A percentile compares a stretch with the other conserved stretches of the same genome.
phyloP scores from a whole-genome alignment of 129 eudicot genomes.

The Tanacetum coccineum region DNA sequence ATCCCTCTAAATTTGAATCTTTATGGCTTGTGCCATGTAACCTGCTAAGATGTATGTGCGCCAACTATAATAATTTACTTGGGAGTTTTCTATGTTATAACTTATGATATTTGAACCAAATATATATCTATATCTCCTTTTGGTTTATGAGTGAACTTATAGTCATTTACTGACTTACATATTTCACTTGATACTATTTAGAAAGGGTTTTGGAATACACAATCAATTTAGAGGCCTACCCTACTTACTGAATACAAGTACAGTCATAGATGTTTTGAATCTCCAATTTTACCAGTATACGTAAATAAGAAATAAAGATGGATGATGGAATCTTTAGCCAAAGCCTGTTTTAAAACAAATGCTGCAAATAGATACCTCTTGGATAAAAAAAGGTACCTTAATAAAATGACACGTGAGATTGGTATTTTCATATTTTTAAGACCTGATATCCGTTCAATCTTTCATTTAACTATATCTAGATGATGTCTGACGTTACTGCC shows the following conservation, averaged over 20 bases:
- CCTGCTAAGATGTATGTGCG: not conserved
- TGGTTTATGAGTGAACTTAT: not conserved
- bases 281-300: slow-evolving; percentile 9
- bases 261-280: too few species aligned
- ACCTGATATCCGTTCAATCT: not conserved
- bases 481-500: not conserved
- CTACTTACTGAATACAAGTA: too few species aligned
- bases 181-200: not conserved
- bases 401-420: slow-evolving; percentile 10
- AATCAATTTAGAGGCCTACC: too few species aligned
- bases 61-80: not conserved
- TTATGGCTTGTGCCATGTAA: not conserved
- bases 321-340: not conserved
- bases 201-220: slow-evolving; percentile 11
- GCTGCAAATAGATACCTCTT: not conserved
- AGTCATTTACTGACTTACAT: not conserved
- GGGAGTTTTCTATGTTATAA: not conserved
- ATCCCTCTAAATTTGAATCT: not conserved
- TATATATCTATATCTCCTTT: not conserved
- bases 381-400: not conserved
- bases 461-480: not conserved
- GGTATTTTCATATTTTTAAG: not conserved
- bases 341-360: not conserved
- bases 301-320: not conserved
- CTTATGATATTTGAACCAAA: slow-evolving; percentile 13